Evolutionary conservation across 2,329 filamentous ascomycete species (phyloP).

Genomic region (Alternaria consortialis): DNA sequence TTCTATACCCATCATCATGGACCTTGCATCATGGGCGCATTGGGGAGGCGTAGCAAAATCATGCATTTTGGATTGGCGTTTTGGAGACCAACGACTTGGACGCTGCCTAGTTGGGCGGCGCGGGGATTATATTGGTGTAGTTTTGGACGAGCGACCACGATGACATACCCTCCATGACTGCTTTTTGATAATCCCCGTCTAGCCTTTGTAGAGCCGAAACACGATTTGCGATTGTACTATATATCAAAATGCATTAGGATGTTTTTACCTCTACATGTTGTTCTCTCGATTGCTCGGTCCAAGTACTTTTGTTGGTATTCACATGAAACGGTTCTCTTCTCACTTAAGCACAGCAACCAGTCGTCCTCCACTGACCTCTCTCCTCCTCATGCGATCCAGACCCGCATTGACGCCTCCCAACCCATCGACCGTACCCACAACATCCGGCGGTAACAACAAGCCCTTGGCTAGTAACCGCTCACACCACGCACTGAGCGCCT

Average conservation of each 20-base stretch:
- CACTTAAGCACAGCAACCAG: constrained; percentile 59
- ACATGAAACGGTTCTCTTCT: neutral
- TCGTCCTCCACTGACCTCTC: constrained; percentile 73
- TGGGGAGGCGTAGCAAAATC: neutral
- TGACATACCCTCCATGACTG: neutral
- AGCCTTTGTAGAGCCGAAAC: neutral
- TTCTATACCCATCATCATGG: constrained; percentile 8
- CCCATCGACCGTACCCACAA: constrained; percentile 71
- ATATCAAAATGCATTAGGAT: constrained; percentile 5
- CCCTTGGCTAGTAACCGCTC: constrained; percentile 68
- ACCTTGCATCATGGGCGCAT: constrained; percentile 7
- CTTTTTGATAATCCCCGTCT: neutral
- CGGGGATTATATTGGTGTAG: neutral
- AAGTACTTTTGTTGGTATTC: neutral
- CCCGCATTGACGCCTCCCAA: constrained; percentile 73
- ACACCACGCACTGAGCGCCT: constrained; percentile 71
- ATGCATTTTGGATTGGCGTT: constrained; percentile 2
- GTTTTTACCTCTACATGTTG: neutral
- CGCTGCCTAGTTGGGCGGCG: constrained; percentile 1
- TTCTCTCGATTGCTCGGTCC: neutral
- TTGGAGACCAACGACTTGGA: neutral
- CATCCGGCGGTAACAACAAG: constrained; percentile 67
- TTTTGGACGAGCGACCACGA: constrained; percentile 1
- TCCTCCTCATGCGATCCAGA: constrained; percentile 70
- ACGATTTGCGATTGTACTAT: neutral